Evolutionary conservation across 2,329 filamentous ascomycete species (phyloP), one percentile per base, ranked within the genome.

Genomic region (Colletotrichum trifolii): DNA sequence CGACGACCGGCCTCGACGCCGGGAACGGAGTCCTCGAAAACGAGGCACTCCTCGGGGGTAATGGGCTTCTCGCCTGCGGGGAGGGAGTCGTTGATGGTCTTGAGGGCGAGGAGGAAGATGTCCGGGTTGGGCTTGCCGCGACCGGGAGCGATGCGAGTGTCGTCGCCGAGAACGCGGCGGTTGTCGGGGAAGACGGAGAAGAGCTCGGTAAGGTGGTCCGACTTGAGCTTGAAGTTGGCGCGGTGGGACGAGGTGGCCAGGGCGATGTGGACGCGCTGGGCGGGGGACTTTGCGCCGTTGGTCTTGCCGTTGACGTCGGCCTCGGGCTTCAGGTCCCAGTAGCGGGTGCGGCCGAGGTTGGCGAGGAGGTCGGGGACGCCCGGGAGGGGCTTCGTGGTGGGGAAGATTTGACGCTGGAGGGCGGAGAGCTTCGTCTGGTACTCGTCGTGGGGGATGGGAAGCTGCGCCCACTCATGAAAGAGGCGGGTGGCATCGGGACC

Each of bases 61-160:
- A 99, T 90, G 64, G 86, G 80, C 69, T 84, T 80, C 55, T 91
- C 89, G 43, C 87, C 88, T 4, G 83, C 79, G 0, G 82, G 80
- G 7, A 96, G 82, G 13, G 88, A 87, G 47, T 87, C 86, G 78
- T 99, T 99, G 75, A 99, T 90, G 4, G 89, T 92, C 77, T 91
- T 83, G 60, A 99, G 82, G 0, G 96, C 95, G 1, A 98, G 83
- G 8, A 96, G 80, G 78, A 97, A 98, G 70, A 99, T 99, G 78
- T 99, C 95, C 0, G 95, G 96, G 38, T 95, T 85, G 0, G 96
- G 96, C 79, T 99, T 99, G 11, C 96, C 96, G n/a, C 93, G 83
- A 0, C 95, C 95, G 4, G 84, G 78, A 1, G 85, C 81, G 70
- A 99, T 92, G 54, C 96, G 86, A 7, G 82, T 74, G 75, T 99